These are phyloP conservation scores for Aspergillus leporis DNA, from an alignment of 495 filamentous ascomycete species.

Conservation along the genomic window DNA sequence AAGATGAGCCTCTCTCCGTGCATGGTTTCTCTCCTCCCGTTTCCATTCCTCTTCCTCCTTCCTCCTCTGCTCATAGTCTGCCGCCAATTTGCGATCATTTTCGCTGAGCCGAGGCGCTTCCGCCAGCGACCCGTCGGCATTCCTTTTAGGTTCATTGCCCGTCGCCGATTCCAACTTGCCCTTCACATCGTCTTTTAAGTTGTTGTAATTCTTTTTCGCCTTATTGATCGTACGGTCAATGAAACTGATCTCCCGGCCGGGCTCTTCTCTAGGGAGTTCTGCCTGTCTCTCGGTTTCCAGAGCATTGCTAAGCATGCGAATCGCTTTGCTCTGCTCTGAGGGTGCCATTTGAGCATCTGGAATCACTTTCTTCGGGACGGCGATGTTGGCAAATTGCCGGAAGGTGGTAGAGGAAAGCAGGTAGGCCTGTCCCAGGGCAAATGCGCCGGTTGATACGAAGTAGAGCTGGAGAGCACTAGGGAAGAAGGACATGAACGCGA, in stretches of 20 bases:
- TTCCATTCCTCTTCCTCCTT: conserved; percentile 30
- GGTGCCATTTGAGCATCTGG: conserved; percentile 3
- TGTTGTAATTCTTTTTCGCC: conserved; percentile 19
- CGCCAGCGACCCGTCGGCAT: conserved; percentile 26
- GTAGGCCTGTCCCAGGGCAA: conserved; percentile 59
- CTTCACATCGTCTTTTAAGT: conserved; percentile 16
- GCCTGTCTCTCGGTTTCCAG: not conserved
- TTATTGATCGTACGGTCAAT: conserved; percentile 27
- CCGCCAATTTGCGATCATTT: conserved; percentile 29
- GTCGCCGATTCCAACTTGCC: conserved; percentile 24
- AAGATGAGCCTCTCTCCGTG: conserved; percentile 23
- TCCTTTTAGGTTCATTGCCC: conserved; percentile 17
- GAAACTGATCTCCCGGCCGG: conserved; percentile 19
- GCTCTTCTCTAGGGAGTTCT: not conserved
- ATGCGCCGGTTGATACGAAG: conserved; percentile 59
- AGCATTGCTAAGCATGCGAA: conserved; percentile 23
- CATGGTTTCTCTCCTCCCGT: conserved; percentile 30
- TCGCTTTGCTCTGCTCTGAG: conserved; percentile 7
- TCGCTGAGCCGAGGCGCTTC: conserved; percentile 28
- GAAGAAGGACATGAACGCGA: conserved; percentile 61
- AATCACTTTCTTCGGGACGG: conserved; percentile 15
- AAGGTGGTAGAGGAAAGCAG: conserved; percentile 42
- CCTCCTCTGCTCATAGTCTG: conserved; percentile 26
- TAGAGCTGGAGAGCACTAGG: conserved; percentile 72
- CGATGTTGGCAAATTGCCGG: conserved; percentile 28